These are phyloP conservation scores for Stevia rebaudiana DNA, from an alignment of 140 eudicot species.

Conservation along the genomic window DNA sequence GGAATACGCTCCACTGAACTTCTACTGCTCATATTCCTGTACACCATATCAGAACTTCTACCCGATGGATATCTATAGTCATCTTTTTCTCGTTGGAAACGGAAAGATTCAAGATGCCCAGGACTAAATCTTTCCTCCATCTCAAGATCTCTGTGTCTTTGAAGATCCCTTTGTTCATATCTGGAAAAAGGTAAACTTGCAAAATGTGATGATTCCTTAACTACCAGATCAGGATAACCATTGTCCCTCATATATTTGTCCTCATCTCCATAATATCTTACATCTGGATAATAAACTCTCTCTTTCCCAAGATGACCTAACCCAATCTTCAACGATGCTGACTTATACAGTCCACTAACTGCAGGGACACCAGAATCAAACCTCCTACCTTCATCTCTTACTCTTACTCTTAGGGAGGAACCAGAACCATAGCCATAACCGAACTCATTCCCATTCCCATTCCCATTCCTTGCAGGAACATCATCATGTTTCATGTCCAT, in stretches of 20 bases:
- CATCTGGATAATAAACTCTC: constrained; percentile 31
- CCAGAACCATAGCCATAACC: constrained; percentile 23
- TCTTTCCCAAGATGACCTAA: constrained; percentile 35
- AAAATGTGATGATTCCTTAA: constrained; percentile 32
- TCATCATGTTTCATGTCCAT: constrained; percentile 29
- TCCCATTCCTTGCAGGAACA: constrained; percentile 20
- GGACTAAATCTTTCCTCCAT: constrained; percentile 28
- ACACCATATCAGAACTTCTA: constrained; percentile 30
- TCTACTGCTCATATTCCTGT: constrained; percentile 19
- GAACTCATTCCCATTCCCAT: constrained; percentile 21
- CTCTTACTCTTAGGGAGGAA: constrained; percentile 17
- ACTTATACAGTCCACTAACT: constrained; percentile 24
- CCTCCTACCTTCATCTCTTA: constrained; percentile 33
- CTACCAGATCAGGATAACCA: constrained; percentile 13
- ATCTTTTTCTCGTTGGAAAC: constrained; percentile 28
- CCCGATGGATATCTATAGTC: constrained; percentile 33
- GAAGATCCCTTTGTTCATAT: constrained; percentile 34
- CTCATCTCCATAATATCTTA: constrained; percentile 20
- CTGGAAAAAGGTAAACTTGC: constrained; percentile 21
- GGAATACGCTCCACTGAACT: constrained; percentile 30
- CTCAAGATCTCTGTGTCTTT: constrained; percentile 19
- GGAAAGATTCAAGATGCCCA: constrained; percentile 28
- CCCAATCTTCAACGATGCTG: constrained; percentile 26
- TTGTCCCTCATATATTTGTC: constrained; percentile 29
- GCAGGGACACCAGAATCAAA: constrained; percentile 24